phyloP scores from a whole-genome alignment of 2,329 filamentous ascomycete species.

The Fusarium stilboides region DNA sequence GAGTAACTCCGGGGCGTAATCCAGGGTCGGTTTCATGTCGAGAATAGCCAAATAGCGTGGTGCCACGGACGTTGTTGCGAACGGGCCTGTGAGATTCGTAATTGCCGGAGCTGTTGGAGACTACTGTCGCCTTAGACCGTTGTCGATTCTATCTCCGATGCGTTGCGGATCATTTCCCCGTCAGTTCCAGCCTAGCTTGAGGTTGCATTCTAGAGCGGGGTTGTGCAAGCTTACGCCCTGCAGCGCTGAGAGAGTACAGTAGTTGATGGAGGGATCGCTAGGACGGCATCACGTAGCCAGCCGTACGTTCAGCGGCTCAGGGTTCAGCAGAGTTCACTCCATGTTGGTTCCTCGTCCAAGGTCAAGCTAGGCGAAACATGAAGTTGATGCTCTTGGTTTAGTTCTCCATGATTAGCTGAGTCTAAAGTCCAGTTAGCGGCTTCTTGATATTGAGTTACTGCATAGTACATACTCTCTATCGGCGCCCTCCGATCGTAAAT shows the following conservation, averaged over 20 bases:
- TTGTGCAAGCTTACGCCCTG: slow-evolving; percentile 27
- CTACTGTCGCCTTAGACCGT: slow-evolving; percentile 8
- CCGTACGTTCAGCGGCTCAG: background rate
- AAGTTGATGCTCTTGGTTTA: slow-evolving; percentile 25
- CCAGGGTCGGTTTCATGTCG: slow-evolving; percentile 25
- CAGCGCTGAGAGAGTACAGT: background rate
- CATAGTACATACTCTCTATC: slow-evolving; percentile 4
- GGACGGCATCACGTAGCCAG: slow-evolving; percentile 20
- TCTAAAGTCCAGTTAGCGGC: slow-evolving; percentile 16
- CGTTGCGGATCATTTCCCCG: slow-evolving; percentile 43
- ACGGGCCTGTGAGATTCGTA: slow-evolving; percentile 8
- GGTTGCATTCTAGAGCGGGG: slow-evolving; percentile 44
- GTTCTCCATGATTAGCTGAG: slow-evolving; percentile 11
- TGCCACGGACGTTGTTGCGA: slow-evolving; percentile 22
- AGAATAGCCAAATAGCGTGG: slow-evolving; percentile 30
- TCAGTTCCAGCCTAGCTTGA: slow-evolving; percentile 16
- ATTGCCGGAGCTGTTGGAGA: background rate
- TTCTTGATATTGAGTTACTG: slow-evolving; percentile 3
- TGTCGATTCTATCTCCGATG: slow-evolving; percentile 34
- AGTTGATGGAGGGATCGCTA: slow-evolving; percentile 24
- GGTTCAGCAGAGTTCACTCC: slow-evolving; percentile 11
- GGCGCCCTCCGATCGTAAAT: slow-evolving; percentile 36
- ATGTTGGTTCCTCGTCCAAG: background rate
- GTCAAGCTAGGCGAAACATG: background rate
- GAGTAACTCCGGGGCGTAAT: slow-evolving; percentile 11